Conservation (phyloP, 192 early-diverging fungal species). For the Backusella luteola region DNA sequence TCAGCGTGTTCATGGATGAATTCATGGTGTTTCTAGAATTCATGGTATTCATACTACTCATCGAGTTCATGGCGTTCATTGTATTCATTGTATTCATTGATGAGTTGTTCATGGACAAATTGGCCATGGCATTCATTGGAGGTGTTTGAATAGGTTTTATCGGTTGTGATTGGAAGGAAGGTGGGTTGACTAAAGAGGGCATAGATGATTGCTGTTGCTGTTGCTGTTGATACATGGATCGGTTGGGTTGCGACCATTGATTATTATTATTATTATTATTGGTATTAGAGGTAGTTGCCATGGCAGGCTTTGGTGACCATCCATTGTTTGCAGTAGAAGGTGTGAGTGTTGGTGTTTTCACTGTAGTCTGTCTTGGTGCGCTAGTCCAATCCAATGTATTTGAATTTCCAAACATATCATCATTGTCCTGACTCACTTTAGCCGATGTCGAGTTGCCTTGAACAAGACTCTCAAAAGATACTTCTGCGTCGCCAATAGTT, state of each 20-base stretch:
- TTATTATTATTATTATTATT: conserved; percentile 1
- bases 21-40: neutral
- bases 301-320: neutral
- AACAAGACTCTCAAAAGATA: conserved; percentile 19
- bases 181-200: neutral
- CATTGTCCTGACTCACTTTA: neutral
- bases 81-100: neutral
- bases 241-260: neutral
- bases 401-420: conserved; percentile 16
- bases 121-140: neutral
- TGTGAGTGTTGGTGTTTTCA: neutral
- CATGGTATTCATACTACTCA: neutral
- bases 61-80: neutral
- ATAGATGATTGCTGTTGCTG: neutral
- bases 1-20: neutral
- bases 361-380: neutral
- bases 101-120: neutral
- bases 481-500: neutral
- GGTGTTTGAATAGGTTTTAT: conserved; percentile 5
- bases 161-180: neutral
- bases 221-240: neutral
- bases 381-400: neutral
- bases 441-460: neutral
- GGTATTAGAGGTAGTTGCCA: neutral
- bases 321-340: neutral